Base-by-base conservation (phyloP, 2,329 filamentous ascomycete genomes). In the Pseudogymnoascus sp. region DNA sequence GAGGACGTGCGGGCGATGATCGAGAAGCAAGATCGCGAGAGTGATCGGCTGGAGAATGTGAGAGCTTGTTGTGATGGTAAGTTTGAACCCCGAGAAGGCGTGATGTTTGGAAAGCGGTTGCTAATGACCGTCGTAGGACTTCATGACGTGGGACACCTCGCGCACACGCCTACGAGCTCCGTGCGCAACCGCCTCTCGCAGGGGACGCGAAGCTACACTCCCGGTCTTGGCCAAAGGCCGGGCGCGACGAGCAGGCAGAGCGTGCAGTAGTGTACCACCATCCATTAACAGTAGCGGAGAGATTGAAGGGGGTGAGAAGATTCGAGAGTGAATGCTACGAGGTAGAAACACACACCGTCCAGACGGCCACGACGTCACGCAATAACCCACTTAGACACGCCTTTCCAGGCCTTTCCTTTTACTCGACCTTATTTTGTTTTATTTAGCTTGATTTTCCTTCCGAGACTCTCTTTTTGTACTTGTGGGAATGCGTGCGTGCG, bases 41-140 rank as follows among this genome's bases (percentile, higher is more conserved):
- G 86, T 23, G 89, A 92, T 70, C 81, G 86, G 63, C 79, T 97
- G 68, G 92, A 97, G 78, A 96, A 99, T 72, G 94, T 99, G 65
- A 82, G 94, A 70, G 92, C 92, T 62, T 99, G 94, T 76, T 99
- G 94, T 74, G 94, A 97, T 81, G 94, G 92, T 92, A 80, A 82
- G 86, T 77, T 60, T 60, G 55, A 57, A 13, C 7, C 12, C 30
- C 30, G 2, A 33, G 41, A 58, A 28, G 33, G 61, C 56, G 59
- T 58, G 67, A 63, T 41, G 34, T 6, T 62, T 7, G 6, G 12
- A 15, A 35, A 41, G n/a, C 19, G 4, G n/a, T 30, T 52, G 9
- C 26, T 52, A 52, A 52, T 30, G 9, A 30, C 1, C 13, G n/a
- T 30, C 19, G 67, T 61, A 76, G 77, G 77, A 55, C 77, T 76